Evolutionary conservation across 2,329 filamentous ascomycete species (phyloP), one percentile per base, ranked within the genome.

Genomic region (Colletotrichum tabaci): DNA sequence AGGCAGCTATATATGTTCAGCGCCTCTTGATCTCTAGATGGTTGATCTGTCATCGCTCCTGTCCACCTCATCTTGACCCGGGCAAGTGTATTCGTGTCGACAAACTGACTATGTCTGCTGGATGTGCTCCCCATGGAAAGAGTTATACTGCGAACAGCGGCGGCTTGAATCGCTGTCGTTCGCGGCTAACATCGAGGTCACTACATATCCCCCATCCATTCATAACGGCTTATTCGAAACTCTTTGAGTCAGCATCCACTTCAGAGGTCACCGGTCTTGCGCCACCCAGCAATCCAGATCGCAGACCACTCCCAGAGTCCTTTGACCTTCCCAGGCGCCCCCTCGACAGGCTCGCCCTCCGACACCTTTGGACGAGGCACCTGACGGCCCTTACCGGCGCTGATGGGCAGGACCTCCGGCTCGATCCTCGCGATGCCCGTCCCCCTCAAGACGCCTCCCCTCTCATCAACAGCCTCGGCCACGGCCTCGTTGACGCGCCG

Each of bases 231-330:
- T 35, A 5, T 44, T 10, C 18, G 46, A 49, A n/a, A 21, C 5
- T 21, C 46, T 49, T 10, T 21, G 4, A n/a, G 9, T 53, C 21
- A 30, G 18, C 50, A 53, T 35, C 50, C 49, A 50, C 3, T 53
- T 61, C 56, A 67, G 47, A 67, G 64, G 6, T 67, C 64, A 21
- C 18, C 56, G 15, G 23, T 40, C 64, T 67, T 61, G 55, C 56
- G 38, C 47, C 55, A 67, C 0, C 47, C 38, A 26, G 15, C 23
- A 21, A 61, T 23, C 13, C 35, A 30, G 49, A 67, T 23, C 13
- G 61, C 12, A 38, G 64, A 21, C 47, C 64, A 67, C 47, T 46
- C 64, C 64, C 47, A 67, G 56, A 61, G 44, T 23, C 64, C 30
- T 58, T 57, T 62, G 26, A 23, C 12, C 8, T 67, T 49, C 4